Evolutionary conservation across 345 rosid genomes (phyloP).

Genomic region (Eucalyptus curtisii): DNA sequence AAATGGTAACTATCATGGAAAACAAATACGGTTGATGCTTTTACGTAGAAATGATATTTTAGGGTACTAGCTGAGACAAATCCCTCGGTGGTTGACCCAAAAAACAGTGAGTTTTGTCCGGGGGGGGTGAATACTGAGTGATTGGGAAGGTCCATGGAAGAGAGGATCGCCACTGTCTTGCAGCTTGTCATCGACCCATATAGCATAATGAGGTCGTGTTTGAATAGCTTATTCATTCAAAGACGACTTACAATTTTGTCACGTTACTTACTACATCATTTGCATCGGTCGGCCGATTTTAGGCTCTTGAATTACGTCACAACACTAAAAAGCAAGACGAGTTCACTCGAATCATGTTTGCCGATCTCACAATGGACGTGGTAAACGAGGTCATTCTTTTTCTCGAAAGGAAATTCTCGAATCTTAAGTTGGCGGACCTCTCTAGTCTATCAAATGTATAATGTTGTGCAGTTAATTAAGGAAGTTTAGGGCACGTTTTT

Average conservation of each 20-base stretch:
- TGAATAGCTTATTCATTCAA: neutral
- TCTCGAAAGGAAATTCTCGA: neutral
- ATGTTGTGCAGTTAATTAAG: neutral
- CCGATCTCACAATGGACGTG: neutral
- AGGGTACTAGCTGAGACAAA: neutral
- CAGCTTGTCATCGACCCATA: neutral
- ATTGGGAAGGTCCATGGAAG: neutral
- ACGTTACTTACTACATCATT: neutral
- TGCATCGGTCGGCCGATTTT: neutral
- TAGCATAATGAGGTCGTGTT: neutral
- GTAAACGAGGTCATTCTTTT: neutral
- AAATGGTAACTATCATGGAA: neutral
- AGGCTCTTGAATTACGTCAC: neutral
- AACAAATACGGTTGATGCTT: neutral
- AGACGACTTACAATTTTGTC: neutral
- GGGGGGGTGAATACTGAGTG: neutral
- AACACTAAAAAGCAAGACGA: neutral
- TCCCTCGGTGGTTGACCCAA: neutral
- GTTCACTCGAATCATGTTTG: neutral
- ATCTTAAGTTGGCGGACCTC: neutral
- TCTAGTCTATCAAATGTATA: neutral
- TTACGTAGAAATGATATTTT: neutral
- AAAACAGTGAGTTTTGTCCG: too few species aligned
- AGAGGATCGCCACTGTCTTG: neutral
- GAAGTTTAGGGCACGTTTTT: too few species aligned